Percentiles rank a stretch among this genome's conserved stretches.
Conservation (phyloP, 768 basidiomycete species). For the Hydnomerulius pinastri region DNA sequence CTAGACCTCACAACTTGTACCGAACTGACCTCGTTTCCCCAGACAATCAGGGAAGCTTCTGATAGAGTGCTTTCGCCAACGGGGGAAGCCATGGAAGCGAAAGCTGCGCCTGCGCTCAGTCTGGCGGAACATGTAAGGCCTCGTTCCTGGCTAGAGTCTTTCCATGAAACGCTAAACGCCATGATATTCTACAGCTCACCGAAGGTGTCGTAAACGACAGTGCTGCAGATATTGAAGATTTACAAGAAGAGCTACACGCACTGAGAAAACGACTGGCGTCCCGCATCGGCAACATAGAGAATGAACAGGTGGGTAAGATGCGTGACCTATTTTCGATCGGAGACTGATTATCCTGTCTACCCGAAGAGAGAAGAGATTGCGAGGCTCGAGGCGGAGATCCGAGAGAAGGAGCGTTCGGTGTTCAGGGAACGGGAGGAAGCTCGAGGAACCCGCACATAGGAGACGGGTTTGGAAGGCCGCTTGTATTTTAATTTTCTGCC, state of each 20-base stretch:
- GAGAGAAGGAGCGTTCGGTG: too few species aligned
- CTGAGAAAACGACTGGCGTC: background rate
- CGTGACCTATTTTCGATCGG: background rate
- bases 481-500: too few species aligned
- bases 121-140: slow-evolving; percentile 12
- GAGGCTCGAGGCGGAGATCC: too few species aligned
- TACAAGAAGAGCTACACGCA: background rate
- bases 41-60: background rate
- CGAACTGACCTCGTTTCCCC: background rate
- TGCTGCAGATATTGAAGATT: background rate
- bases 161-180: background rate
- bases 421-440: too few species aligned
- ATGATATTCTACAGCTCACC: slow-evolving; percentile 5
- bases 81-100: slow-evolving; percentile 1
- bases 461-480: too few species aligned
- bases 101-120: slow-evolving; percentile 2
- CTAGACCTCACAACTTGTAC: background rate
- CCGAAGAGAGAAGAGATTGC: too few species aligned
- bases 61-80: background rate
- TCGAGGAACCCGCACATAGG: too few species aligned
- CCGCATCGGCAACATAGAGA: background rate
- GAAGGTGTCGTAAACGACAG: slow-evolving; percentile 6
- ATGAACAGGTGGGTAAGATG: background rate
- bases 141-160: background rate
- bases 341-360: too few species aligned